A percentile compares a stretch with the other conserved stretches of the same genome.
Conservation (phyloP, 148 eudicot genomes). For the Rhododendron ovatum region DNA sequence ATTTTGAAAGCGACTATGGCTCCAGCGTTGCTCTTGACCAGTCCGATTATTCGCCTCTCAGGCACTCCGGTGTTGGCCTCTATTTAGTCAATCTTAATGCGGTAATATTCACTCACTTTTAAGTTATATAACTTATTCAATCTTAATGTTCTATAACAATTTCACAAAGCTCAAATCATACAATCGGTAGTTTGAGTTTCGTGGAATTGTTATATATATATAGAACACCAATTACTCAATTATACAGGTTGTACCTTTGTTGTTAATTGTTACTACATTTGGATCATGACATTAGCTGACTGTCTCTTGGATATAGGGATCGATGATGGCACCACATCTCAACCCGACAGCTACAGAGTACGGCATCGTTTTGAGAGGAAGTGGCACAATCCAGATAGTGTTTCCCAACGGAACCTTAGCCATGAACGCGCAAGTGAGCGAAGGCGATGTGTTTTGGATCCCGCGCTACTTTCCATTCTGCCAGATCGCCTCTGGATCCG, state of each 20-base stretch:
- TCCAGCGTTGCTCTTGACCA: conserved; percentile 42
- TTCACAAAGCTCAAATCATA: too few species aligned
- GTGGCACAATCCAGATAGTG: conserved; percentile 72
- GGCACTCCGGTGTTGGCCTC: conserved; percentile 45
- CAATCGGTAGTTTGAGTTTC: too few species aligned
- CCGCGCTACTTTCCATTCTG: conserved; percentile 91
- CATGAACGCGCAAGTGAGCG: conserved; percentile 52
- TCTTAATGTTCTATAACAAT: too few species aligned
- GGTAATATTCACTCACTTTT: conserved; percentile 31
- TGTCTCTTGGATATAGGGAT: conserved; percentile 38
- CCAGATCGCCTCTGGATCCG: conserved; percentile 71
- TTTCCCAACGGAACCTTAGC: conserved; percentile 78
- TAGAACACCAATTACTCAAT: too few species aligned
- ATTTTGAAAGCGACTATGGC: neutral
- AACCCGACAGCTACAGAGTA: conserved; percentile 78
- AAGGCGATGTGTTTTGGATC: conserved; percentile 79
- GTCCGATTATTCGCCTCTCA: conserved; percentile 51
- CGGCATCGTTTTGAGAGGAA: conserved; percentile 59
- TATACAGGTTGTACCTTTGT: too few species aligned
- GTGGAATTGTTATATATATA: too few species aligned
- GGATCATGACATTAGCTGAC: neutral
- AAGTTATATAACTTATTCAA: too few species aligned
- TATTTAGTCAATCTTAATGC: conserved; percentile 76
- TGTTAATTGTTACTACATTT: too few species aligned
- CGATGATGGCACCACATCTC: conserved; percentile 95